Base-by-base conservation (phyloP, 345 rosid genomes). In the Salix purpurea region DNA sequence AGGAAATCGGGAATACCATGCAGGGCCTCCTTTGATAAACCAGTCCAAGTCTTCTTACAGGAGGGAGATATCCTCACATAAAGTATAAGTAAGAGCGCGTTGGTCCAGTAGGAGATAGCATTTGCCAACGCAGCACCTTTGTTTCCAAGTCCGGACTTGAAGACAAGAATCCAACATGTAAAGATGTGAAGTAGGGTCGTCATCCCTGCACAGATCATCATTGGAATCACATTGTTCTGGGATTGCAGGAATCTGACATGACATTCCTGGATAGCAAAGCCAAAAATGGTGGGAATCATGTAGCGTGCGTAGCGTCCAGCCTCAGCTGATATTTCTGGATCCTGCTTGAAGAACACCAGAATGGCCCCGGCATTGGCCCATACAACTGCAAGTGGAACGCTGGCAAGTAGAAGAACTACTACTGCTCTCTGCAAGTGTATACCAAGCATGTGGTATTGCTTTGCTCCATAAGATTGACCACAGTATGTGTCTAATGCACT, bases 111-210 rank as follows among this genome's bases (percentile, higher is more conserved):
- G 2, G 93, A 88, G 9, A 85, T 67, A 6, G 85, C 73, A 8
- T 72, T 78, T 0, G 91, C 89, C 36, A 84, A n/a, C 4, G 93
- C 90, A 75, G 89, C 91, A 14, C 93, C 91, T 78, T 69, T 86
- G 66, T 21, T 76, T n/a, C 90, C 89, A 32, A 88, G 83, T 18
- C 84, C 83, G 16, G 81, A 66, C 65, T 73, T 83, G 24, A 78
- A 84, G 18, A 90, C 88, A 44, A 88, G 78, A 48, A 68, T 1
- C 93, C 91, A 89, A 69, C 92, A 88, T 1, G 70, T 37, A 6
- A 82, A 72, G 6, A 86, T 24, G 19, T 89, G 92, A 48, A 86
- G 69, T 6, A 82, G 46, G 32, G 85, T 77, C 37, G 90, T 83
- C 26, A 83, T 65, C 71, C 83, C 90, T 15, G 90, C 74, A 76